These are phyloP conservation scores for Achlya hypogyna DNA, from an alignment of 352 stramenopile species.

Conservation along the genomic window DNA sequence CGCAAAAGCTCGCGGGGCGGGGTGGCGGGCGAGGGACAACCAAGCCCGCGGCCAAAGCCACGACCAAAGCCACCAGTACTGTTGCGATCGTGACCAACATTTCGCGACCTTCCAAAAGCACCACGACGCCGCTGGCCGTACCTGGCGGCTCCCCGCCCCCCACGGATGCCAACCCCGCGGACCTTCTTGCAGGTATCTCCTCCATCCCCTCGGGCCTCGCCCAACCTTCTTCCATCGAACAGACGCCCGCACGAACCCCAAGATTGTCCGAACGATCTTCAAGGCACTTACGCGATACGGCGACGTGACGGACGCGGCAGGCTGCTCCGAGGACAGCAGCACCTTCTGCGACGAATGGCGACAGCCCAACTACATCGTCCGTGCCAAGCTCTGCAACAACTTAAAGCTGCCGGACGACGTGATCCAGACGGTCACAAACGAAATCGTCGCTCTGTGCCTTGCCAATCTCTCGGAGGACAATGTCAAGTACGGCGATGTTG, in stretches of 20 bases:
- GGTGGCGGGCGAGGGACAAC: constrained; percentile 35
- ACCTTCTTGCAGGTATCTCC: constrained; percentile 9
- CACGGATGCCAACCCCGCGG: background rate
- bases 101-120: constrained; percentile 44
- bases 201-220: background rate
- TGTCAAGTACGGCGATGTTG: constrained; percentile 68
- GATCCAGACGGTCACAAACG: constrained; percentile 44
- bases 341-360: constrained; percentile 73
- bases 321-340: constrained; percentile 33
- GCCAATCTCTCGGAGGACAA: constrained; percentile 34
- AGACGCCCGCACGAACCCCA: constrained; percentile 33
- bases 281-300: constrained; percentile 66
- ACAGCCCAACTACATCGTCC: constrained; percentile 61
- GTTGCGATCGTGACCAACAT: constrained; percentile 44
- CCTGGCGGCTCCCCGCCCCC: background rate
- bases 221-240: background rate
- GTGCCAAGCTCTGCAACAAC: constrained; percentile 40
- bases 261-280: constrained; percentile 59
- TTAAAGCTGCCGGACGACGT: constrained; percentile 50
- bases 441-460: constrained; percentile 39
- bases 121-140: constrained; percentile 14
- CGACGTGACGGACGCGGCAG: constrained; percentile 61
- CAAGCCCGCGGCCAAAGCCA: constrained; percentile 9
- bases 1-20: constrained; percentile 67
- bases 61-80: constrained; percentile 25